Evolutionary conservation across 2,329 filamentous ascomycete genomes (phyloP), one percentile per base, ranked within the genome.

Genomic region (Fusarium acutatum): DNA sequence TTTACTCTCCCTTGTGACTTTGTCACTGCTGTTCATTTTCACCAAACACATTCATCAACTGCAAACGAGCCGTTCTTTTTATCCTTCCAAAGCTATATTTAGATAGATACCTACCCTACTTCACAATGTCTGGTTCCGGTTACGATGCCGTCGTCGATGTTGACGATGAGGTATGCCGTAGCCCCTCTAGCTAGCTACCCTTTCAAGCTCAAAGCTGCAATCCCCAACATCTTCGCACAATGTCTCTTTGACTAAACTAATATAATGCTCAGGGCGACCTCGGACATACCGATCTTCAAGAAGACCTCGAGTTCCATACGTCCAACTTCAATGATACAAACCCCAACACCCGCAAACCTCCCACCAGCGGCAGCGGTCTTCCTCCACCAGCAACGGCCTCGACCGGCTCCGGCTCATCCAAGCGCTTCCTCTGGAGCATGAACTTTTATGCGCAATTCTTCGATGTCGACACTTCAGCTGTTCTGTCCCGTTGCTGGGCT

Each of bases 111-210:
- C 18, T 30, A 28, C 56, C 18, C 24, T 40, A 49, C 24, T 60
- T 60, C 26, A 86, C 78, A 63, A 95, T 95, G 93, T 90, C 93
- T 65, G 93, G 93, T 82, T 89, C 94, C 80, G 95, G 95, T 77
- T 99, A 99, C 83, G 96, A 99, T 86, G 96, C 97, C 71, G 96
- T 99, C 75, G 96, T 99, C 68, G 96, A 99, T 79, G 92, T 98
- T 63, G 96, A 99, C 82, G 94, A 96, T 80, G 96, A 98, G 89
- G 95, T 97, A 80, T 47, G 44, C 37, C 40, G 61, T 68, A 52
- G 49, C 64, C 47, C 64, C 60, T 73, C 70, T 40, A 66, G 73
- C 64, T 66, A 67, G 24, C 50, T 43, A n/a, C 38, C 18, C 14
- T 50, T 58, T 30, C 44, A 56, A 69, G 69, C 66, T 73, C 37